phyloP scores from a whole-genome alignment of 202 grass and related monocot genomes.

The Zoysia matrella region DNA sequence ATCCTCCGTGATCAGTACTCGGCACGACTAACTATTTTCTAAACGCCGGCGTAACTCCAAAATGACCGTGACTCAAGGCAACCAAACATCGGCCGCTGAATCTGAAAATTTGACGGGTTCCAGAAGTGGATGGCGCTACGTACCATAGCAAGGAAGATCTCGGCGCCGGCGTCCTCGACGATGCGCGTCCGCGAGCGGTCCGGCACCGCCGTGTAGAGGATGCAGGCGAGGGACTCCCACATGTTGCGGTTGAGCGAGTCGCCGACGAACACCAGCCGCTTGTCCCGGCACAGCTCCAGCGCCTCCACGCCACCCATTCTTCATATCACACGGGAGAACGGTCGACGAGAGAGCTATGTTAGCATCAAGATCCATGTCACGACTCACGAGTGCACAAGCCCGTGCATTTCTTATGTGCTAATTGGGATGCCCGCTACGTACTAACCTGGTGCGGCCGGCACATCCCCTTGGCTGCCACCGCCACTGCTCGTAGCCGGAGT shows the following conservation, averaged over 20 bases:
- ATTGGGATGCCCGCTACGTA: too few relatives aligned
- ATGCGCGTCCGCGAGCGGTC: conserved; percentile 51
- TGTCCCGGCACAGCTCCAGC: conserved; percentile 59
- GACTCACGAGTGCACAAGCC: too few relatives aligned
- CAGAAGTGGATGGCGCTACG: not conserved
- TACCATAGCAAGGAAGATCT: conserved; percentile 69
- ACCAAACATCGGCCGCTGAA: not conserved
- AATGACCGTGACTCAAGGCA: too few relatives aligned
- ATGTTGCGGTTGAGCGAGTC: conserved; percentile 81
- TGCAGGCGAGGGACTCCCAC: conserved; percentile 78
- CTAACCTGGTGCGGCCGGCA: conserved; percentile 16
- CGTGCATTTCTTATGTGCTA: too few relatives aligned
- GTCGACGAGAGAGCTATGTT: not conserved
- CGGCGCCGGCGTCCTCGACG: conserved; percentile 24
- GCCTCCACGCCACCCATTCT: conserved; percentile 40
- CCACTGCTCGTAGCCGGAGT: conserved; percentile 71
- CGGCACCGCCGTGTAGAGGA: conserved; percentile 63
- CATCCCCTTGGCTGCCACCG: conserved; percentile 56
- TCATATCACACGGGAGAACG: not conserved
- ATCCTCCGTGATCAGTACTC: too few relatives aligned
- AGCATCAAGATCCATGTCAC: not conserved
- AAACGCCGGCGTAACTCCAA: too few relatives aligned
- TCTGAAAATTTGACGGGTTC: too few relatives aligned
- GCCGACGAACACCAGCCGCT: conserved; percentile 60
- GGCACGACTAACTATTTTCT: too few relatives aligned